Percentiles rank a stretch among this genome's conserved stretches.
phyloP scores from a whole-genome alignment of 2,329 filamentous ascomycete species.

The Colletotrichum cuscutae region DNA sequence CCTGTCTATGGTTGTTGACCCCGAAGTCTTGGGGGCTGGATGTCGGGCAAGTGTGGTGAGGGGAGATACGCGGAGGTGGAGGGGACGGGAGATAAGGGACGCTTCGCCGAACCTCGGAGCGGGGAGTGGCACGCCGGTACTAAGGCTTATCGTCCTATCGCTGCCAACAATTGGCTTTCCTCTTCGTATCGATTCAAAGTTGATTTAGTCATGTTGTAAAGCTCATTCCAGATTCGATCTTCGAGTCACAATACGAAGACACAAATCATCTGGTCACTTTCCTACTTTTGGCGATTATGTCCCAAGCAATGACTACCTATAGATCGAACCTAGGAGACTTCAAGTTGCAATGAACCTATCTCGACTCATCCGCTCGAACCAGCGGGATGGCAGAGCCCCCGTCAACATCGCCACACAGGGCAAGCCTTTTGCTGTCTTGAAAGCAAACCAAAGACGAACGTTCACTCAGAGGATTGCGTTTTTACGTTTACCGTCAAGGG shows the following conservation, averaged over 20 bases:
- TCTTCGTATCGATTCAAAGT: too few relatives aligned
- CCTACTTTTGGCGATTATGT: too few relatives aligned
- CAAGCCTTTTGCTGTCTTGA: too few relatives aligned
- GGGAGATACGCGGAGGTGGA: not conserved
- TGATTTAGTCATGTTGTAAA: too few relatives aligned
- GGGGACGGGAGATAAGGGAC: not conserved
- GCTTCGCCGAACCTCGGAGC: not conserved
- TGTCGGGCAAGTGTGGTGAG: not conserved
- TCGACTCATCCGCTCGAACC: not conserved
- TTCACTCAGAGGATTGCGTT: too few relatives aligned
- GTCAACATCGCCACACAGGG: too few relatives aligned
- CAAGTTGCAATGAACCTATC: not conserved
- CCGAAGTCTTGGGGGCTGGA: not conserved
- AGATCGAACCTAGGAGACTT: not conserved
- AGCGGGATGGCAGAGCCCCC: too few relatives aligned
- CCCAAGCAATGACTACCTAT: not conserved
- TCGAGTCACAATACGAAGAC: not conserved
- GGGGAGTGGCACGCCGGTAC: too few relatives aligned
- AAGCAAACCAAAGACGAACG: too few relatives aligned
- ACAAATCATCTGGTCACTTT: too few relatives aligned
- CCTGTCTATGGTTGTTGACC: too few relatives aligned
- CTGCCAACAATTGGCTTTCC: not conserved
- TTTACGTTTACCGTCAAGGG: too few relatives aligned
- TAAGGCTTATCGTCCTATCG: not conserved
- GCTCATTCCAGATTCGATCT: not conserved